Base-by-base conservation (phyloP, 805 yeast species). In the Wickerhamomyces rabaulensis region DNA sequence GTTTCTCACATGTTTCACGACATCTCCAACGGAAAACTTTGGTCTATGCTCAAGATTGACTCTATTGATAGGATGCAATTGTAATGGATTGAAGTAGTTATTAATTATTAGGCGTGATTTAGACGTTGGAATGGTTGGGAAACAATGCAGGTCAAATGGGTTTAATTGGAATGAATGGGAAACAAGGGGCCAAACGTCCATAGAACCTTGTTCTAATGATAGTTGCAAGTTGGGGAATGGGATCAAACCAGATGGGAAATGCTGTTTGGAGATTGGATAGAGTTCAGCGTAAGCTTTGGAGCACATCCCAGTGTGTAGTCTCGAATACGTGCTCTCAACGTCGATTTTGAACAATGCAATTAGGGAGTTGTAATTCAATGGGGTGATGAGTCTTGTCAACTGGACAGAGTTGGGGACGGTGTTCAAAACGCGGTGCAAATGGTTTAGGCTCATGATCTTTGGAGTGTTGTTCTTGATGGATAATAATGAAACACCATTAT, bases 401-500 rank as follows among this genome's bases (percentile, higher is more conserved):
- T 37, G 39, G 16, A 43, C 9, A 21, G 39, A 40, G n/a, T 29
- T 43, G 2, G 41, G 9, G n/a, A 12, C 13, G 10, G 41, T 17
- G 7, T 40, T 22, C 9, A 19, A 8, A 9, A 17, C 20, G 2
- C 40, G 16, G 3, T 21, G 10, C 7, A 42, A 17, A 31, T 48
- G 42, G 13, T 36, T 39, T 9, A 42, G 16, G 16, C 45, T 23
- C n/a, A 48, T 20, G 13, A 48, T 41, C 33, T 42, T 42, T 3
- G 37, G 15, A 6, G 21, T 12, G 10, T 16, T 20, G 1, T 21
- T 33, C 22, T 44, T 48, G 6, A 48, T 19, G 21, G 39, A 42
- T 15, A 48, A 15, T 12, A 48, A 16, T 10, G 48, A 26, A 6
- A 39, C 3, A 9, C 51, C 51, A 19, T 44, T 21, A 23, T 42